Evolutionary conservation across 306 rosid genomes (phyloP), one percentile per base, ranked within the genome.

Genomic region (Castanopsis chinensis): DNA sequence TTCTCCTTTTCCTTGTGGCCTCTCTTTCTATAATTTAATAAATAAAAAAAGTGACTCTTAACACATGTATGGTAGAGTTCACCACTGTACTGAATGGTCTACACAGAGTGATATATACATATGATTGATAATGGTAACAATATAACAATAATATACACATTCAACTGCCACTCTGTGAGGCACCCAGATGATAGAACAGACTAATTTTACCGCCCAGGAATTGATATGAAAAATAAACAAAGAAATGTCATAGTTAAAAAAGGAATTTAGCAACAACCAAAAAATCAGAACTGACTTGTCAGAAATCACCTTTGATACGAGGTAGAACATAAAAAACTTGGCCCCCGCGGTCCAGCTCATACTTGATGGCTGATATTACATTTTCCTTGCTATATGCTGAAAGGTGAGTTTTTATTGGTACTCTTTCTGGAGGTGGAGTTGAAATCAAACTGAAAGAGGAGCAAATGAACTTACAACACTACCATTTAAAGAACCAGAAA

Each of bases 391-490:
- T 85, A 88, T 87, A 91, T 63, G 97, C 79, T 71, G 94, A 90
- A 72, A 92, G 97, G 78, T 92, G 92, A 82, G 97, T 92, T 86
- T 84, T 90, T 80, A 94, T 94, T 11, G 99, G 98, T 67, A 92
- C 92, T 82, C 99, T 88, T 91, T 94, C 99, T 45, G 98, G 98
- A 69, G 99, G 99, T 74, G 99, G 97, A 82, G 99, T 94, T 60
- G 97, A 79, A 74, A 94, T 94, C 90, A 94, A 89, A 88, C 99
- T 94, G 93, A 76, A 88, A 89, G 20, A 67, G 58, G 77, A 76
- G 71, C 51, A 68, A 32, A 58, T 74, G 72, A 72, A 72, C 55
- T 55, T 71, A 67, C 76, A 71, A 77, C 63, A 53, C 45, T 58
- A 45, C 73, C 69, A 69, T 55, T 41, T 80, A 53, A 53, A 74